phyloP scores from a whole-genome alignment of 192 early-diverging fungal species.

The Allomyces javanicus region DNA sequence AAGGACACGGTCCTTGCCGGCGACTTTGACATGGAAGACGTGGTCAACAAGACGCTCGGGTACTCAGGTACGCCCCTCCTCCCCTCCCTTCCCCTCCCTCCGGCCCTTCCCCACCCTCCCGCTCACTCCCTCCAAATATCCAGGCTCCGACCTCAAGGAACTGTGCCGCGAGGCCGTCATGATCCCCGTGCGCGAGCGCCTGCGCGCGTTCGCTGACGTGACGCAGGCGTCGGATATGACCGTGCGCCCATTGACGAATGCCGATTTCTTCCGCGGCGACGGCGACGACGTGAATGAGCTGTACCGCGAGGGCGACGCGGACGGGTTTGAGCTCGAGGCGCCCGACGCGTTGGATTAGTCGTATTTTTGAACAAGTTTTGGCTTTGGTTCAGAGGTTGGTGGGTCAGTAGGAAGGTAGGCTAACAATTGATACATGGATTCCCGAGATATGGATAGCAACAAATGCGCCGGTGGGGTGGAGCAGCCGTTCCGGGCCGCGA shows the following conservation, averaged over 20 bases:
- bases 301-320: background rate
- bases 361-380: no score
- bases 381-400: no score
- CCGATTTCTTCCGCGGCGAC: background rate
- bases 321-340: background rate
- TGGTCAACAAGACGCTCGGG: constrained; percentile 55
- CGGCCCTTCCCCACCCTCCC: no score
- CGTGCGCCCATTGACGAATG: background rate
- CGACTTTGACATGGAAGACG: constrained; percentile 40
- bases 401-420: no score
- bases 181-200: constrained; percentile 77
- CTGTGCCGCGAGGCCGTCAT: constrained; percentile 90
- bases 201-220: constrained; percentile 19
- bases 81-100: no score
- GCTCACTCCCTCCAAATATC: no score
- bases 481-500: no score
- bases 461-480: no score
- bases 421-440: no score
- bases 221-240: background rate
- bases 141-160: constrained; percentile 73
- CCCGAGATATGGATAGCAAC: no score
- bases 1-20: constrained; percentile 40
- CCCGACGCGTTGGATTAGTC: no score
- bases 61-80: constrained; percentile 42
- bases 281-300: background rate